These are phyloP conservation scores for Fusarium coffeatum DNA, from an alignment of 2,329 filamentous ascomycete species.

Conservation along the genomic window DNA sequence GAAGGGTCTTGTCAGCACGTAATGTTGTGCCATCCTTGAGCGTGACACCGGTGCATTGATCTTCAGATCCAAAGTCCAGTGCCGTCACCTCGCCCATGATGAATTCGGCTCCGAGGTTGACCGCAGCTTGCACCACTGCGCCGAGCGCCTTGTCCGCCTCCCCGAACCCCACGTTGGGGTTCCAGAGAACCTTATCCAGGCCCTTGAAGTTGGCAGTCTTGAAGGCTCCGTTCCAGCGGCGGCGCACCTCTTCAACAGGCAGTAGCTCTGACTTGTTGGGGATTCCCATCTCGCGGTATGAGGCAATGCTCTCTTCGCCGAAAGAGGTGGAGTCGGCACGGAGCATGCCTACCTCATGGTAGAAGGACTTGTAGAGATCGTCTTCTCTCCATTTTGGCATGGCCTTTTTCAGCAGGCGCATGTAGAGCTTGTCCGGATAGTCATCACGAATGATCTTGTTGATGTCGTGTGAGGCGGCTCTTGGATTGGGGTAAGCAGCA, in stretches of 20 bases:
- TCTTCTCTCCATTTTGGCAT: constrained; percentile 57
- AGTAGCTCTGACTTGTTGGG: constrained; percentile 56
- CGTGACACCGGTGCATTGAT: constrained; percentile 61
- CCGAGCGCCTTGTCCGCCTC: constrained; percentile 67
- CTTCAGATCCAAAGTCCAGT: constrained; percentile 60
- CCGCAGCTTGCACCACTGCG: constrained; percentile 63
- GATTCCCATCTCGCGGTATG: constrained; percentile 53
- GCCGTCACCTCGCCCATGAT: constrained; percentile 61
- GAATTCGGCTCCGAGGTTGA: constrained; percentile 67
- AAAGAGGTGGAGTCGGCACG: constrained; percentile 56
- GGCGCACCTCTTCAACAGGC: constrained; percentile 63
- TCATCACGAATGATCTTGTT: constrained; percentile 60
- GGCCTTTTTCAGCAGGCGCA: constrained; percentile 54
- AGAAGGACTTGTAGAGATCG: constrained; percentile 63
- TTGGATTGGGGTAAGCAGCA: constrained; percentile 52
- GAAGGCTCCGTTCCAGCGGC: constrained; percentile 67
- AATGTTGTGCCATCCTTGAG: constrained; percentile 59
- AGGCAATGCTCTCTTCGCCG: constrained; percentile 57
- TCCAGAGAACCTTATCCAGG: constrained; percentile 66
- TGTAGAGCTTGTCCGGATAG: constrained; percentile 56
- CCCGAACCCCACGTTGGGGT: constrained; percentile 69
- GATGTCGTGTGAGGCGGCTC: constrained; percentile 60
- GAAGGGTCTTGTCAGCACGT: constrained; percentile 63
- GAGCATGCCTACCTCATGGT: constrained; percentile 69
- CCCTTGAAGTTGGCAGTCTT: constrained; percentile 67